Conservation (phyloP, 2,329 filamentous ascomycete species). For the Fusarium compactum region DNA sequence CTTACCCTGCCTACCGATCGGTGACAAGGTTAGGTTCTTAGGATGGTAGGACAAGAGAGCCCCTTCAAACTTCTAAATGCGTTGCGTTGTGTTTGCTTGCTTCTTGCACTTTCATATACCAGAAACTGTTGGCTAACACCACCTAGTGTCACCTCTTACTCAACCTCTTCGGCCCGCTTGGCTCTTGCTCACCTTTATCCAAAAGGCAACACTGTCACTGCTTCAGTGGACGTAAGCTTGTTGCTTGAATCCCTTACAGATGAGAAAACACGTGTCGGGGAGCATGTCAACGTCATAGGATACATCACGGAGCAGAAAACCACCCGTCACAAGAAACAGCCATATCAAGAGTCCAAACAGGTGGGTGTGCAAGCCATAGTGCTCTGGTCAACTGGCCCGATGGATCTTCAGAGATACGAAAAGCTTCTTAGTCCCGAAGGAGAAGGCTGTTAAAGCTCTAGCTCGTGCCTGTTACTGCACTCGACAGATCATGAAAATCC, state of each 20-base stretch:
- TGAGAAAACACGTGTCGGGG: constrained; percentile 76
- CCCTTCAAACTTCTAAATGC: constrained; percentile 1
- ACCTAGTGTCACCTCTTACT: constrained; percentile 64
- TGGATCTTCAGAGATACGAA: constrained; percentile 81
- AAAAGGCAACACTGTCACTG: constrained; percentile 58
- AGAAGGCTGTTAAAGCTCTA: neutral
- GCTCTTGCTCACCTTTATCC: constrained; percentile 77
- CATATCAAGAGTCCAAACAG: constrained; percentile 29
- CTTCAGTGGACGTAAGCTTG: constrained; percentile 77
- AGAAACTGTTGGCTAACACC: constrained; percentile 46
- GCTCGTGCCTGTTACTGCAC: neutral
- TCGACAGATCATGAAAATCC: constrained; percentile 5
- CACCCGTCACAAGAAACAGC: constrained; percentile 13
- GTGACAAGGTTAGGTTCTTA: constrained; percentile 89
- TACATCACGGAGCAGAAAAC: constrained; percentile 67
- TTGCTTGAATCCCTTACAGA: constrained; percentile 74
- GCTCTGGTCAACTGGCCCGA: constrained; percentile 79
- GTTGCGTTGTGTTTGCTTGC: constrained; percentile 1
- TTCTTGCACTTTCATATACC: constrained; percentile 17
- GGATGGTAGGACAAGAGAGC: constrained; percentile 76
- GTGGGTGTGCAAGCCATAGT: constrained; percentile 78
- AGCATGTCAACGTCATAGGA: constrained; percentile 91
- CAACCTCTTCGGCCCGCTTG: constrained; percentile 68
- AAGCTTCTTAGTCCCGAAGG: constrained; percentile 56
- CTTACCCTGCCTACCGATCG: constrained; percentile 63